phyloP scores from a whole-genome alignment of 257 asterid species.

The Lycium ferocissimum region DNA sequence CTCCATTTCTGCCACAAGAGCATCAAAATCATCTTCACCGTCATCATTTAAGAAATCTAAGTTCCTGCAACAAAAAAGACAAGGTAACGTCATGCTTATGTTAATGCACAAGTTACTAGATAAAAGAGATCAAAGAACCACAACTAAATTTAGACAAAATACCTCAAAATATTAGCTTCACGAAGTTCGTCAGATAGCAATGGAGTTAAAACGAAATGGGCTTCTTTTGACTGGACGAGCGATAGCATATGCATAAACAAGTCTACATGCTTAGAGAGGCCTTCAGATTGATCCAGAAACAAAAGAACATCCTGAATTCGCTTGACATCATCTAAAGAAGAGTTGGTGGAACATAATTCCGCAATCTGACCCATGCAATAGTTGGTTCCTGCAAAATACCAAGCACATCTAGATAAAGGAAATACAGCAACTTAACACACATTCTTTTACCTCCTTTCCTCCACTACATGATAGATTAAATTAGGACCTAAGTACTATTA shows the following conservation, averaged over 20 bases:
- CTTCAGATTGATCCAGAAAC: constrained; percentile 84
- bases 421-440: neutral
- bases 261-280: constrained; percentile 82
- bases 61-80: constrained; percentile 56
- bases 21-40: constrained; percentile 83
- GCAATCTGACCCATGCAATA: constrained; percentile 84
- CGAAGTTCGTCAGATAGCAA: constrained; percentile 69
- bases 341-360: constrained; percentile 64
- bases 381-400: constrained; percentile 71
- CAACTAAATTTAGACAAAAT: constrained; percentile 24
- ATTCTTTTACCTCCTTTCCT: neutral
- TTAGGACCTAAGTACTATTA: neutral
- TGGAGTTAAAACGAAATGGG: constrained; percentile 72
- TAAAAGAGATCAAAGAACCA: neutral
- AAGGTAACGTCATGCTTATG: constrained; percentile 19
- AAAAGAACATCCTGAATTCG: constrained; percentile 71
- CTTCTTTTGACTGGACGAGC: constrained; percentile 65
- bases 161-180: constrained; percentile 78
- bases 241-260: constrained; percentile 88
- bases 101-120: neutral
- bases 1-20: constrained; percentile 92
- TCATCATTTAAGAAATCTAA: constrained; percentile 60
- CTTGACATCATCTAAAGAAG: constrained; percentile 62
- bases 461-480: neutral
- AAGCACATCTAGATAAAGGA: neutral